These are phyloP conservation scores for Melaleuca alternifolia DNA, from an alignment of 345 rosid species.

Conservation along the genomic window DNA sequence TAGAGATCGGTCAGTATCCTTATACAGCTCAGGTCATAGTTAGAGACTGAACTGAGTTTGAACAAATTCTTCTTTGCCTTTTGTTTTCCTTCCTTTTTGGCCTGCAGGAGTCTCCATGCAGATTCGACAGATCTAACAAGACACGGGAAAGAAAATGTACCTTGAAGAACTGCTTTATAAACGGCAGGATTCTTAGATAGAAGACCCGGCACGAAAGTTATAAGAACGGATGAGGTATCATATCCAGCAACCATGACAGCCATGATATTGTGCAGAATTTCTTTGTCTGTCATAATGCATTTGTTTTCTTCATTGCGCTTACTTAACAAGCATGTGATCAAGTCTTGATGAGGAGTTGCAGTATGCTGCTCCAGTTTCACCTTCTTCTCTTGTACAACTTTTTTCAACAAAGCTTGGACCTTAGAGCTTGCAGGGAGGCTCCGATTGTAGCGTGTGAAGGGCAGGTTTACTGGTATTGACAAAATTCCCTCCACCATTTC, in stretches of 20 bases:
- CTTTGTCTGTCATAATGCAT: conserved; percentile 22
- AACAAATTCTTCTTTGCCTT: neutral
- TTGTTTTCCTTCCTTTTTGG: neutral
- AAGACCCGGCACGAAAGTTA: conserved; percentile 36
- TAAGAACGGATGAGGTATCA: conserved; percentile 35
- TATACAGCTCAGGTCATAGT: too few relatives aligned
- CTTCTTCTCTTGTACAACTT: conserved; percentile 25
- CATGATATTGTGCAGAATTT: conserved; percentile 35
- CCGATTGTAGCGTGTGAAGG: conserved; percentile 35
- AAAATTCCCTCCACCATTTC: conserved; percentile 33
- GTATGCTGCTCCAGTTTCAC: conserved; percentile 13
- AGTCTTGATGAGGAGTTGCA: conserved; percentile 25
- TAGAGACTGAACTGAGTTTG: too few relatives aligned
- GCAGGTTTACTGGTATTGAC: conserved; percentile 37
- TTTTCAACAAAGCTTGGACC: conserved; percentile 12
- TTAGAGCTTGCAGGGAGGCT: conserved; percentile 26
- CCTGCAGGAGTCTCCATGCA: neutral
- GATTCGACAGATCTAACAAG: too few relatives aligned
- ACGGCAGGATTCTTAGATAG: conserved; percentile 28
- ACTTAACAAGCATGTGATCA: conserved; percentile 34
- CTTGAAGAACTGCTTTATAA: conserved; percentile 34
- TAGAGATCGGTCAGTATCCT: neutral
- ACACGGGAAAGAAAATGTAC: conserved; percentile 2
- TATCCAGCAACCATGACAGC: conserved; percentile 51
- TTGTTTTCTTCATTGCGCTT: neutral